These are phyloP conservation scores for Yamadazyma mexicana DNA, from an alignment of 1,139 yeast species.

Conservation along the genomic window DNA sequence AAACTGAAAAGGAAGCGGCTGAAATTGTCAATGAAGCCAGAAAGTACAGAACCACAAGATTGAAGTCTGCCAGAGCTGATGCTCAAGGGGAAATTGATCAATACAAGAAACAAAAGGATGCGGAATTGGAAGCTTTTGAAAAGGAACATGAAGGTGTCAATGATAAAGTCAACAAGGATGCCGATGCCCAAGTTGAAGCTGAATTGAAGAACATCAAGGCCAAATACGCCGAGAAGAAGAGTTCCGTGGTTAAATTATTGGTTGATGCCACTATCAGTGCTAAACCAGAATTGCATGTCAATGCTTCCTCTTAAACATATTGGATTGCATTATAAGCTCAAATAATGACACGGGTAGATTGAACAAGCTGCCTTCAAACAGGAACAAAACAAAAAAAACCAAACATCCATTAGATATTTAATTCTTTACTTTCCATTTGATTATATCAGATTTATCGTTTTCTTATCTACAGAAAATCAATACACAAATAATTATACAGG, in stretches of 20 bases:
- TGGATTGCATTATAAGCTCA: too few species aligned
- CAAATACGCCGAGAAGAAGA: conserved; percentile 62
- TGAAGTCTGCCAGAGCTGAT: conserved; percentile 92
- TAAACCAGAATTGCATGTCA: conserved; percentile 77
- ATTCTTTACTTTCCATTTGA: too few species aligned
- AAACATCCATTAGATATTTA: too few species aligned
- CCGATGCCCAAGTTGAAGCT: conserved; percentile 59
- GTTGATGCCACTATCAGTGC: conserved; percentile 81
- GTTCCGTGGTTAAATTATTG: conserved; percentile 69
- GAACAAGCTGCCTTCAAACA: too few species aligned
- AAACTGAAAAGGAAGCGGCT: conserved; percentile 96
- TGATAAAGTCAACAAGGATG: conserved; percentile 68
- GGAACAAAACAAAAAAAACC: too few species aligned
- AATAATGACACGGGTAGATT: too few species aligned
- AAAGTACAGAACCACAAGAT: conserved; percentile 78
- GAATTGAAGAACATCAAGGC: conserved; percentile 64
- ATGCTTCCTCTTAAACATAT: conserved; percentile 45
- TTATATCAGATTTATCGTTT: neutral
- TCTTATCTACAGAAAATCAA: neutral
- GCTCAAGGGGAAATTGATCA: conserved; percentile 88
- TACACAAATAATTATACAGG: neutral
- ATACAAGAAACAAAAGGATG: conserved; percentile 83
- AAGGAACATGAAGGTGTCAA: conserved; percentile 66
- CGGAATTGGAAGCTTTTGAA: conserved; percentile 74
- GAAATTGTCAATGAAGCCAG: conserved; percentile 92